phyloP scores from a whole-genome alignment of 208 protist species.

The Herpetomonas muscarum region DNA sequence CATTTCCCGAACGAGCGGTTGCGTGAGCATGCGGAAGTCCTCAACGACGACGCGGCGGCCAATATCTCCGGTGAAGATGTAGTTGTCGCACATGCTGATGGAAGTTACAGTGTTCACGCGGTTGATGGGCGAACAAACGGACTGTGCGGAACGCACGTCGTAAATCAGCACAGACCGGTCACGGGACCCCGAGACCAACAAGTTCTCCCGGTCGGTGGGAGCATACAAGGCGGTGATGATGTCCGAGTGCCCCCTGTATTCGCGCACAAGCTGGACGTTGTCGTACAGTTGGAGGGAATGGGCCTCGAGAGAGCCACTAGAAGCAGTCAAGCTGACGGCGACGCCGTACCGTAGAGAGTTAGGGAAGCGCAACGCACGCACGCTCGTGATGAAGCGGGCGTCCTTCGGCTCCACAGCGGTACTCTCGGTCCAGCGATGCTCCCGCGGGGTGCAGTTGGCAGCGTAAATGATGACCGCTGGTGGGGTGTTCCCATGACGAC shows the following conservation, averaged over 20 bases:
- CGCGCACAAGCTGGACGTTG: conserved; percentile 45
- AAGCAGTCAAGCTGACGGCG: conserved; percentile 28
- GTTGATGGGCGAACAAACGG: conserved; percentile 38
- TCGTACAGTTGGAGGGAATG: conserved; percentile 72
- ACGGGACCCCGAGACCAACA: conserved; percentile 77
- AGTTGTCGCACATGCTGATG: conserved; percentile 71
- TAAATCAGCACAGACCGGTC: conserved; percentile 81
- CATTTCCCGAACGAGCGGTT: conserved; percentile 49
- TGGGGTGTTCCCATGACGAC: conserved; percentile 30
- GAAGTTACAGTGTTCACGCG: conserved; percentile 76
- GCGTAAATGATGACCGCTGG: conserved; percentile 80
- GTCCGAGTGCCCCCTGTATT: conserved; percentile 79
- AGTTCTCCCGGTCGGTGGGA: conserved; percentile 53
- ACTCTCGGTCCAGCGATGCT: conserved; percentile 69
- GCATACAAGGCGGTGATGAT: conserved; percentile 80
- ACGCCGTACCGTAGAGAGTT: conserved; percentile 55
- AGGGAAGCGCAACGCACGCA: conserved; percentile 44
- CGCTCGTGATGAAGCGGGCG: conserved; percentile 69
- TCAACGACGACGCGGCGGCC: conserved; percentile 71
- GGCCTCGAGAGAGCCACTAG: neutral
- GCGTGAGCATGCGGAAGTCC: conserved; percentile 78
- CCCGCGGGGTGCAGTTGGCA: conserved; percentile 42
- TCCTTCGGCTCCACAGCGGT: conserved; percentile 64
- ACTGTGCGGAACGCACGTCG: conserved; percentile 47
- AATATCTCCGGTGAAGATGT: conserved; percentile 78